Base-by-base conservation (phyloP, 1,284 basidiomycete species). In the Cutaneotrichosporon cutaneum region DNA sequence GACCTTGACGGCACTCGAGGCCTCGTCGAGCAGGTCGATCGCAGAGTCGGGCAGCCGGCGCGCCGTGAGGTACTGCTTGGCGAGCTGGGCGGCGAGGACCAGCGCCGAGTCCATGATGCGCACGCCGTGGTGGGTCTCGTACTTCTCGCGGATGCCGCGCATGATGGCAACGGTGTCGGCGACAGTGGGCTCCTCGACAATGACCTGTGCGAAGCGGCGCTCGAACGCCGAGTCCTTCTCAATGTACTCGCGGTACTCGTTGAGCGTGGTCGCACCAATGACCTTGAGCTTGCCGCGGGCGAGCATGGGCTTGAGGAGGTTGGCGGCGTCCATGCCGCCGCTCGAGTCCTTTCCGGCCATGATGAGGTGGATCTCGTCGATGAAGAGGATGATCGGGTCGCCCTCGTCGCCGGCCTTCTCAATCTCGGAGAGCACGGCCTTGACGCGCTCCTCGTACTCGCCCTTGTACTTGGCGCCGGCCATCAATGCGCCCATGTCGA, bases 361-460 rank as follows among this genome's bases (percentile, higher is more conserved):
- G 79, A 96, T 89, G 47, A 94, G 85, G 73, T 95, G 92, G 21
- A 94, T 82, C 76, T 98, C 95, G 73, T 99, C 94, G 71, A 98
- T 88, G 82, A 98, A 98, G 42, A 99, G 85, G 68, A 98, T 93
- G 72, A 97, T 86, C 26, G 89, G 88, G 3, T 83, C 86, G 48
- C 91, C 93, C 53, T 92, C 86, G 59, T 93, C 87, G 0, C 88
- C 83, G 4, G 90, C 87, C 80, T 96, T 94, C 79, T 98, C 95
- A 65, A 98, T 88, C 80, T 99, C 96, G 77, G 77, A 73, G 56
- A 98, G 82, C 62, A 98, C 92, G 14, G 89, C 83, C 81, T 97
- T 98, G 80, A 98, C 87, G 54, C 95, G 89, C 77, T 99, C 95
- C 80, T 99, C 95, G 80, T 94, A 99, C 81, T 98, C 93, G 63